These are phyloP conservation scores for Asterella californica DNA, from an alignment of 225 moss, liverwort and hornwort species.

Conservation along the genomic window DNA sequence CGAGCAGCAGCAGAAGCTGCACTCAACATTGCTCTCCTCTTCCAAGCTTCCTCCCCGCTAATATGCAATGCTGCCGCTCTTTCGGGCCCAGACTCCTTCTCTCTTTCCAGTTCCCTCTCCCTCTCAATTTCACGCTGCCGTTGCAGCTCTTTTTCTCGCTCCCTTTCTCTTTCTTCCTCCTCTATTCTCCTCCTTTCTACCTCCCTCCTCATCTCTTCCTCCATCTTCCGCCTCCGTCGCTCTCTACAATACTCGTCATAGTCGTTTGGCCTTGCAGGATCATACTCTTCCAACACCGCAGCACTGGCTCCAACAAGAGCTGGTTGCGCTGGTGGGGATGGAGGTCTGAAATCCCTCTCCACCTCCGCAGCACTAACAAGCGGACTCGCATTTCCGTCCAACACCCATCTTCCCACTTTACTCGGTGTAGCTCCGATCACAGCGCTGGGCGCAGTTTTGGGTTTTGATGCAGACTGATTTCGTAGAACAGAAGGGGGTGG, in stretches of 20 bases:
- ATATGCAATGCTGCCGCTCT: conserved; percentile 84
- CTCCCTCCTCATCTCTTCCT: conserved; percentile 94
- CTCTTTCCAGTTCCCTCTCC: conserved; percentile 45
- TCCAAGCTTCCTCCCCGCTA: conserved; percentile 99
- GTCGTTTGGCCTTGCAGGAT: conserved; percentile 91
- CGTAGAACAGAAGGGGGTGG: conserved; percentile 85
- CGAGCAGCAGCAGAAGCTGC: conserved; percentile 47
- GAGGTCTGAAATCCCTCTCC: conserved; percentile 36
- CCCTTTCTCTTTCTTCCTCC: conserved; percentile 81
- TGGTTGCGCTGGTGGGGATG: conserved; percentile 55
- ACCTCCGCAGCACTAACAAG: conserved; percentile 28
- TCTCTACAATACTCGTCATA: conserved; percentile 94
- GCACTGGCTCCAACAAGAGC: conserved; percentile 84
- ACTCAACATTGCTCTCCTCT: conserved; percentile 90
- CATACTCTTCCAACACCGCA: conserved; percentile 88
- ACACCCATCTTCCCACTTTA: conserved; percentile 51
- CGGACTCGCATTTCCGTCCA: conserved; percentile 37
- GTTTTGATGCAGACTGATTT: conserved; percentile 60
- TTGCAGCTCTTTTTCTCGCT: conserved; percentile 64
- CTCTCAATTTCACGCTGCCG: conserved; percentile 65
- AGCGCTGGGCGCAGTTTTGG: conserved; percentile 30
- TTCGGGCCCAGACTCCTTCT: conserved; percentile 55
- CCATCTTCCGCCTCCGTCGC: conserved; percentile 78
- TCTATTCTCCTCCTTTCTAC: conserved; percentile 77
- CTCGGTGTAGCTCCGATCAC: not conserved